phyloP scores from a whole-genome alignment of 768 basidiomycete species.

The Leccinum imitatum region DNA sequence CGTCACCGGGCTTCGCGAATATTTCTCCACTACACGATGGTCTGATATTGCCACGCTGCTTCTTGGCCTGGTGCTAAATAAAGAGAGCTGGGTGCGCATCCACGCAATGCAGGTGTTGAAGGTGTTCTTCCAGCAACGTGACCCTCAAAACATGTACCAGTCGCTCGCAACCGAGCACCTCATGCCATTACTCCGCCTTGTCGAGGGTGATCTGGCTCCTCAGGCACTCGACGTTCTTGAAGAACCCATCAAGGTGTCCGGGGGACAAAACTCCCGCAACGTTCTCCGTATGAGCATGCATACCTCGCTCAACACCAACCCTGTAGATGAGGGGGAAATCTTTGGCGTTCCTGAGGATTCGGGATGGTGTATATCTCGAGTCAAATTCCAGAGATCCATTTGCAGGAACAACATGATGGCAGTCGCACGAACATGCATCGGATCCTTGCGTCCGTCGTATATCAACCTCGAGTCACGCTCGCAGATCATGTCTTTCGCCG shows the following conservation, averaged over 20 bases:
- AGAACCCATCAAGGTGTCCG: slow-evolving; percentile 78
- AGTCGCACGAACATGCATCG: slow-evolving; percentile 81
- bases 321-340: slow-evolving; percentile 62
- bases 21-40: slow-evolving; percentile 74
- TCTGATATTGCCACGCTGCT: slow-evolving; percentile 81
- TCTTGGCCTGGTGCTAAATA: slow-evolving; percentile 84
- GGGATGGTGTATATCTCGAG: slow-evolving; percentile 83
- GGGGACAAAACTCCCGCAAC: slow-evolving; percentile 76
- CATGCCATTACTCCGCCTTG: slow-evolving; percentile 84
- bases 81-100: slow-evolving; percentile 75
- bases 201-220: slow-evolving; percentile 83
- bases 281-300: slow-evolving; percentile 94
- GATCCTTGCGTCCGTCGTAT: slow-evolving; percentile 65
- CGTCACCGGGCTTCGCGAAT: slow-evolving; percentile 79
- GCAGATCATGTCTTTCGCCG: slow-evolving; percentile 34
- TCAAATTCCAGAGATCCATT: slow-evolving; percentile 54
- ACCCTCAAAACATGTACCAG: slow-evolving; percentile 71
- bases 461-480: slow-evolving; percentile 69
- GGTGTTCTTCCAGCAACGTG: slow-evolving; percentile 82
- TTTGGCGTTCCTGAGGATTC: slow-evolving; percentile 82
- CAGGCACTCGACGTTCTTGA: slow-evolving; percentile 93
- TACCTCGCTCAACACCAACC: slow-evolving; percentile 42
- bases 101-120: slow-evolving; percentile 88
- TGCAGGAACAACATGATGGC: slow-evolving; percentile 81
- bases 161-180: slow-evolving; percentile 81